Evolutionary conservation across 2,329 filamentous ascomycete genomes (phyloP).

Genomic region (Trichoderma asperellum): DNA sequence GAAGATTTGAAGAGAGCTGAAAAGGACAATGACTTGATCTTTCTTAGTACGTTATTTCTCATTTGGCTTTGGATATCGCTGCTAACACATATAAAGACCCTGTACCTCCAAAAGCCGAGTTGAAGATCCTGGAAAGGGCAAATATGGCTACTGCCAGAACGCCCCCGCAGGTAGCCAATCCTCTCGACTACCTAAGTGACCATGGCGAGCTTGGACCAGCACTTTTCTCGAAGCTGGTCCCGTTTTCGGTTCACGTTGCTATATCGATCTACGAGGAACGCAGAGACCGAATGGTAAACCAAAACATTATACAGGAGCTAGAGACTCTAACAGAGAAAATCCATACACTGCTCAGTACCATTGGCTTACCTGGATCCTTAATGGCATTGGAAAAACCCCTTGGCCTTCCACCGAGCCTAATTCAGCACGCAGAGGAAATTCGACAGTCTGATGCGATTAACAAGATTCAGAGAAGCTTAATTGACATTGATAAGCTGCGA

Average conservation of each 20-base stretch:
- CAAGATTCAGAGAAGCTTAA: slow-evolving; percentile 75
- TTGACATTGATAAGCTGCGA: slow-evolving; percentile 90
- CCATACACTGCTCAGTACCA: slow-evolving; percentile 75
- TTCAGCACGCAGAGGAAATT: slow-evolving; percentile 92
- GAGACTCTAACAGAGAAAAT: slow-evolving; percentile 80
- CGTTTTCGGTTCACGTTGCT: slow-evolving; percentile 92
- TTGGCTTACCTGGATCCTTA: slow-evolving; percentile 88
- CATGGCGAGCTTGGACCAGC: slow-evolving; percentile 80
- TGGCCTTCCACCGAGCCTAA: slow-evolving; percentile 80
- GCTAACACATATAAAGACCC: slow-evolving; percentile 66
- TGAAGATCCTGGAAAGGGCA: slow-evolving; percentile 82
- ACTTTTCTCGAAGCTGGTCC: slow-evolving; percentile 88
- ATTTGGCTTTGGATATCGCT: neutral
- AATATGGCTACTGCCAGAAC: slow-evolving; percentile 83
- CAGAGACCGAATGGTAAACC: slow-evolving; percentile 86
- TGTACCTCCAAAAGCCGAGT: slow-evolving; percentile 85
- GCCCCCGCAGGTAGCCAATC: slow-evolving; percentile 80
- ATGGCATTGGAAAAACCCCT: slow-evolving; percentile 95
- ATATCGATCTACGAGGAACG: slow-evolving; percentile 94
- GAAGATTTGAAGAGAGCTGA: slow-evolving; percentile 92
- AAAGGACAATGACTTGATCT: slow-evolving; percentile 96
- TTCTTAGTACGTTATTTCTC: slow-evolving; percentile 63
- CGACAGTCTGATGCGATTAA: slow-evolving; percentile 86
- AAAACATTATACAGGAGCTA: slow-evolving; percentile 81
- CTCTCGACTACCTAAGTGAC: slow-evolving; percentile 78